These are phyloP conservation scores for Pilatotrama ljubarskyi DNA, from an alignment of 768 basidiomycete genomes.

Conservation along the genomic window DNA sequence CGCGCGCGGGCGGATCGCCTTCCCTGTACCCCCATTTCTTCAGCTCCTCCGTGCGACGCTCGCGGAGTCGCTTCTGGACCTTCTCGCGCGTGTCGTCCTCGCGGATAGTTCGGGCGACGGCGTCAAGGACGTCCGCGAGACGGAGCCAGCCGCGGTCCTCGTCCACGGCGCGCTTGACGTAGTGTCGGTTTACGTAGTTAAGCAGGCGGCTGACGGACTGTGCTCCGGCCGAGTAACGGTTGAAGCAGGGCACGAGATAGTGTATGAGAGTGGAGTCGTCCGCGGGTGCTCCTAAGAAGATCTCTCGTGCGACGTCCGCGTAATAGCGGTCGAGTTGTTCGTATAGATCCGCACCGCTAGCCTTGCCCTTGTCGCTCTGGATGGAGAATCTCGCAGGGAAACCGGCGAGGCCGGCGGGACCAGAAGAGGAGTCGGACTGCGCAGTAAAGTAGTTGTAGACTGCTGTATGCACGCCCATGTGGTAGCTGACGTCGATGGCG, in stretches of 20 bases:
- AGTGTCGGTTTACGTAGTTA: slow-evolving; percentile 71
- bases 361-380: slow-evolving; percentile 33
- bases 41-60: slow-evolving; percentile 61
- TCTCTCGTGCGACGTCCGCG: slow-evolving; percentile 57
- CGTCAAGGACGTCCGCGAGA: slow-evolving; percentile 62
- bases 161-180: slow-evolving; percentile 74
- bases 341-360: slow-evolving; percentile 69
- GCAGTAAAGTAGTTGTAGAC: slow-evolving; percentile 73
- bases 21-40: slow-evolving; percentile 70
- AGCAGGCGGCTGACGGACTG: slow-evolving; percentile 70
- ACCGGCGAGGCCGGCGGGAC: slow-evolving; percentile 21
- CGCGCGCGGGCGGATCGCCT: slow-evolving; percentile 46
- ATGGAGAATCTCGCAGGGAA: slow-evolving; percentile 18
- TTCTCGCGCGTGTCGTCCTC: slow-evolving; percentile 59
- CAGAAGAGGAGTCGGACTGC: slow-evolving; percentile 42
- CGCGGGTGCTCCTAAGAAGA: slow-evolving; percentile 60
- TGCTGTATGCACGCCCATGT: slow-evolving; percentile 79
- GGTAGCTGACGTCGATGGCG: slow-evolving; percentile 67
- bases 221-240: slow-evolving; percentile 67
- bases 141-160: slow-evolving; percentile 80
- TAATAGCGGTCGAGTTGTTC: slow-evolving; percentile 73
- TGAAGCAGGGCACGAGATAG: slow-evolving; percentile 71
- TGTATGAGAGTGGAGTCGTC: slow-evolving; percentile 67
- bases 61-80: slow-evolving; percentile 56
- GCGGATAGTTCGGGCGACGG: slow-evolving; percentile 51